Conservation (phyloP, 2,329 filamentous ascomycete species). For the Tolypocladium ovalisporum region DNA sequence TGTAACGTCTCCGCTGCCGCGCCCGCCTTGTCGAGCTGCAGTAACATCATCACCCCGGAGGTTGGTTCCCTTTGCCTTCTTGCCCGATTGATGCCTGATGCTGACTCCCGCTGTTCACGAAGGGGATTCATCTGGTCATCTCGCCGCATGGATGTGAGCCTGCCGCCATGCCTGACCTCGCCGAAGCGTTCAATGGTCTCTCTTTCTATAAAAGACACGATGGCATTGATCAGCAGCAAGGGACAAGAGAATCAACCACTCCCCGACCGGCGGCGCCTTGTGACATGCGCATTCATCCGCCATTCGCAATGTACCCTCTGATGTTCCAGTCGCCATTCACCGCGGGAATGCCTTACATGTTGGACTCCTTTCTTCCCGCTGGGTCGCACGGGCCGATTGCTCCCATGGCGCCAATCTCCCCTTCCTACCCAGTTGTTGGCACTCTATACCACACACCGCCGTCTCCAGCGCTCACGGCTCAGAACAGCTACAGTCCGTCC, state of each 20-base stretch:
- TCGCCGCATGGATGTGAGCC: constrained; percentile 5
- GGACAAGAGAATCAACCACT: constrained; percentile 1
- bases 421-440: constrained; percentile 18
- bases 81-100: too few relatives aligned
- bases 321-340: constrained; percentile 19
- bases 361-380: constrained; percentile 14
- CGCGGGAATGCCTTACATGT: constrained; percentile 15
- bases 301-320: constrained; percentile 21
- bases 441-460: constrained; percentile 19
- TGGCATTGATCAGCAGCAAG: constrained; percentile 4
- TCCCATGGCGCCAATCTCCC: constrained; percentile 17
- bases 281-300: constrained; percentile 11
- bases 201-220: constrained; percentile 6
- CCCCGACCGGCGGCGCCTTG: constrained; percentile 3
- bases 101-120: background rate
- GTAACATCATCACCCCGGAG: constrained; percentile 10
- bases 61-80: constrained; percentile 9
- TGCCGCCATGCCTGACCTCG: constrained; percentile 3
- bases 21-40: constrained; percentile 26
- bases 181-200: constrained; percentile 9
- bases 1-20: constrained; percentile 35
- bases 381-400: constrained; percentile 7
- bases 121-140: constrained; percentile 15
- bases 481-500: constrained; percentile 29
- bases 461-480: constrained; percentile 21